These are phyloP conservation scores for Sarocladium brachiariae DNA, from an alignment of 2,329 filamentous ascomycete species.

Conservation along the genomic window DNA sequence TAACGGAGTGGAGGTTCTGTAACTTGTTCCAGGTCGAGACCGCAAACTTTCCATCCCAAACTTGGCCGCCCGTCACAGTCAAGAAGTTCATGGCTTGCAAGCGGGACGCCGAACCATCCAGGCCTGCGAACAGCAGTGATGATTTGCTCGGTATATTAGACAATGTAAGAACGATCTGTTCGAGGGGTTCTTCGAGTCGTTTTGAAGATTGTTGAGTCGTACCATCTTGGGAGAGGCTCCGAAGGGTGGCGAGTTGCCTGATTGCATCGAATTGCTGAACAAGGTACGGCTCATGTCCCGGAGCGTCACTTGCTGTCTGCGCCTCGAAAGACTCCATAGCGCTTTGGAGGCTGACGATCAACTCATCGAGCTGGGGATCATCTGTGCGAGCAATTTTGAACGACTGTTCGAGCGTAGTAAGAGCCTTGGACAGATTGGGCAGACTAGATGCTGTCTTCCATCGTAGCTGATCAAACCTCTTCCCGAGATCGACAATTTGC, in stretches of 20 bases:
- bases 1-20: slow-evolving; percentile 42
- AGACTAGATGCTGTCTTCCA: slow-evolving; percentile 51
- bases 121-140: slow-evolving; percentile 25
- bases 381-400: slow-evolving; percentile 45
- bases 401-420: slow-evolving; percentile 46
- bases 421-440: slow-evolving; percentile 44
- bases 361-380: slow-evolving; percentile 33
- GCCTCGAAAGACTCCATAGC: slow-evolving; percentile 48
- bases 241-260: slow-evolving; percentile 43
- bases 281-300: slow-evolving; percentile 42
- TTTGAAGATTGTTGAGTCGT: not conserved
- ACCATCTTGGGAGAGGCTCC: slow-evolving; percentile 12
- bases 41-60: slow-evolving; percentile 34
- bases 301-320: slow-evolving; percentile 34
- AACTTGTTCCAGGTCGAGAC: slow-evolving; percentile 49
- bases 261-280: slow-evolving; percentile 49
- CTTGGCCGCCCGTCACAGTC: slow-evolving; percentile 11
- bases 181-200: slow-evolving; percentile 10
- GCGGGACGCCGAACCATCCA: slow-evolving; percentile 28
- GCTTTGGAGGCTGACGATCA: slow-evolving; percentile 41
- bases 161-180: slow-evolving; percentile 39
- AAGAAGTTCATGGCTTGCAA: slow-evolving; percentile 44
- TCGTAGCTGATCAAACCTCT: slow-evolving; percentile 52
- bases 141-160: slow-evolving; percentile 33
- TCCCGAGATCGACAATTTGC: slow-evolving; percentile 49